phyloP scores from a whole-genome alignment of 495 filamentous ascomycete species.

The Penicillium lagena region DNA sequence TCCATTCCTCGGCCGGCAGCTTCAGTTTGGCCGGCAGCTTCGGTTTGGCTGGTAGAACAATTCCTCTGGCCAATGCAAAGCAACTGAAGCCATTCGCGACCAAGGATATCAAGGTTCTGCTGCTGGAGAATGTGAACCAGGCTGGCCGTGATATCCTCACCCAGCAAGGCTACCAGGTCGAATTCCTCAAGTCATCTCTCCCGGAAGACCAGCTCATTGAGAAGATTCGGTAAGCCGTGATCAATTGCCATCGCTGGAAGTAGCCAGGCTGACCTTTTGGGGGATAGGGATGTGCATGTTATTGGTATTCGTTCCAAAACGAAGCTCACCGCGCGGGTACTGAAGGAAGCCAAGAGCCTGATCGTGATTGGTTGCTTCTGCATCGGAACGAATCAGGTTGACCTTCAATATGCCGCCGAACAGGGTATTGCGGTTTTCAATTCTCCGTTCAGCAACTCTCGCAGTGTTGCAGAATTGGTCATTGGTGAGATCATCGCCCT shows the following conservation, averaged over 20 bases:
- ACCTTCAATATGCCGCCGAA: constrained; percentile 82
- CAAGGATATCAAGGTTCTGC: constrained; percentile 89
- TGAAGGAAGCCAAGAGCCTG: constrained; percentile 85
- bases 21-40: constrained; percentile 23
- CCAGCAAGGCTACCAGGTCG: constrained; percentile 91
- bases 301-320: constrained; percentile 99
- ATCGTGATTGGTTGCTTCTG: constrained; percentile 98
- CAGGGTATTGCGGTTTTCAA: constrained; percentile 98
- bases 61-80: constrained; percentile 49
- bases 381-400: constrained; percentile 98
- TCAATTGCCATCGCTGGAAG: constrained; percentile 1
- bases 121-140: constrained; percentile 94
- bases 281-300: constrained; percentile 79
- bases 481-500: constrained; percentile 90
- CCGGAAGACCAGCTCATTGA: constrained; percentile 91
- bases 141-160: constrained; percentile 77
- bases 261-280: too few relatives aligned
- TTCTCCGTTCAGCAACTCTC: constrained; percentile 95
- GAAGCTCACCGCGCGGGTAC: constrained; percentile 77
- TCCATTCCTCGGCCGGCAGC: constrained; percentile 53
- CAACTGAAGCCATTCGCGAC: constrained; percentile 93
- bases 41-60: constrained; percentile 11
- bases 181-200: constrained; percentile 80
- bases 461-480: constrained; percentile 92
- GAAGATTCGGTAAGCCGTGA: constrained; percentile 70